phyloP scores from a whole-genome alignment of 2,329 filamentous ascomycete genomes.

The Fusarium pseudoanthophilum region DNA sequence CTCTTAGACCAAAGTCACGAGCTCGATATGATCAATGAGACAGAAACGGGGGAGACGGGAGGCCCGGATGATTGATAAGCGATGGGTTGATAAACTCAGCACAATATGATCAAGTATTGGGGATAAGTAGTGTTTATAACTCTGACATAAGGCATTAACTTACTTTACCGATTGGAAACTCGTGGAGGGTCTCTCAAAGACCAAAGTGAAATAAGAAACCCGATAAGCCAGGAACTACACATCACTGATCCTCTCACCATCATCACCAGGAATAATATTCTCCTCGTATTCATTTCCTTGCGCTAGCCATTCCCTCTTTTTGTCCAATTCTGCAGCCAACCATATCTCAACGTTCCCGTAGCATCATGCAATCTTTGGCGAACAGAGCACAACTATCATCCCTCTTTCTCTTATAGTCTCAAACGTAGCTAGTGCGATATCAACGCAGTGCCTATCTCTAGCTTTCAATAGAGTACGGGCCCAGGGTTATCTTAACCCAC shows the following conservation, averaged over 20 bases:
- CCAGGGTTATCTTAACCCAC: no score
- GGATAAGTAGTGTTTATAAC: neutral
- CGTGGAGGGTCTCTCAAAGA: neutral
- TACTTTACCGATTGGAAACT: no score
- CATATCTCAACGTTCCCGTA: no score
- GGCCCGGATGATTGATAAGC: rapidly evolving
- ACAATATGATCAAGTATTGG: rapidly evolving
- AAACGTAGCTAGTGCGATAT: no score
- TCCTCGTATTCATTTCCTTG: no score
- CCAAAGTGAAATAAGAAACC: neutral
- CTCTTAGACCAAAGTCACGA: rapidly evolving
- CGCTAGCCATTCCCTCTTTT: no score
- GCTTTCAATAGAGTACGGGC: no score
- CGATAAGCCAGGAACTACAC: neutral
- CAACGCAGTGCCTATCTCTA: no score
- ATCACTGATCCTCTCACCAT: neutral
- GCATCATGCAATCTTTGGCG: no score
- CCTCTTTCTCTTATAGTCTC: no score
- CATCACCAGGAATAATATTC: neutral
- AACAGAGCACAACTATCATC: no score
- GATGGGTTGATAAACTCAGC: rapidly evolving
- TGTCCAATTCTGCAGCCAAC: no score
- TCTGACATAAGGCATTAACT: neutral
- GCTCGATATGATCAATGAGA: rapidly evolving
- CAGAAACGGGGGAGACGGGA: rapidly evolving